Evolutionary conservation across 305 asterid species (phyloP).

Genomic region (Fraxinus sp.): DNA sequence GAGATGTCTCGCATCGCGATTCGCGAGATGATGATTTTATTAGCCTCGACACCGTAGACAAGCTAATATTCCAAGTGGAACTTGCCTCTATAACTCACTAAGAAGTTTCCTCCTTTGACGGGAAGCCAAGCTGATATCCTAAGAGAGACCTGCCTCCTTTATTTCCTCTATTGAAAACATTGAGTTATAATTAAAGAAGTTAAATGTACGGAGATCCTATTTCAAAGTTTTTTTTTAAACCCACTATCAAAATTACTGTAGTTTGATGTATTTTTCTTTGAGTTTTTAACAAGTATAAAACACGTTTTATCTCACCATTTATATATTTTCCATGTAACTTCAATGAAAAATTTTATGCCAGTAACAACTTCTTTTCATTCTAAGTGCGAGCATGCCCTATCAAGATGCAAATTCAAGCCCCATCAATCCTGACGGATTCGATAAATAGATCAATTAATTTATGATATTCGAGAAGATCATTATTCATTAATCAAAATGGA

Average conservation of each 20-base stretch:
- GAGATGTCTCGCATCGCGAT: background rate
- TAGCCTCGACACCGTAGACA: background rate
- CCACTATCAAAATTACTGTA: background rate
- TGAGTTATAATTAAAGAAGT: no score
- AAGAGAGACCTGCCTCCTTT: no score
- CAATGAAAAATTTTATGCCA: background rate
- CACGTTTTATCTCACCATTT: background rate
- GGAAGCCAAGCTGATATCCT: no score
- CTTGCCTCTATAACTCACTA: background rate
- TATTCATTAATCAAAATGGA: no score
- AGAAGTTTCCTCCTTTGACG: no score
- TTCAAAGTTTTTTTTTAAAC: background rate
- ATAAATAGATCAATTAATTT: no score
- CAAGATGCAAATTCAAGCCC: no score
- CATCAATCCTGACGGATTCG: no score
- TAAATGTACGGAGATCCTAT: background rate
- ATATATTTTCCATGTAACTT: background rate
- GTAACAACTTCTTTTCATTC: background rate
- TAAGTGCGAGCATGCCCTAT: background rate
- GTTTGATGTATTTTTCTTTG: background rate
- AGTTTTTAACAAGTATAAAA: background rate
- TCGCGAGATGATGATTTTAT: background rate
- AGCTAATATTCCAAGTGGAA: background rate
- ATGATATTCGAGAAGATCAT: no score
- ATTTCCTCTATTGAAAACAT: no score